phyloP scores from a whole-genome alignment of 2,329 filamentous ascomycete genomes.

The Aspergillus flavus region DNA sequence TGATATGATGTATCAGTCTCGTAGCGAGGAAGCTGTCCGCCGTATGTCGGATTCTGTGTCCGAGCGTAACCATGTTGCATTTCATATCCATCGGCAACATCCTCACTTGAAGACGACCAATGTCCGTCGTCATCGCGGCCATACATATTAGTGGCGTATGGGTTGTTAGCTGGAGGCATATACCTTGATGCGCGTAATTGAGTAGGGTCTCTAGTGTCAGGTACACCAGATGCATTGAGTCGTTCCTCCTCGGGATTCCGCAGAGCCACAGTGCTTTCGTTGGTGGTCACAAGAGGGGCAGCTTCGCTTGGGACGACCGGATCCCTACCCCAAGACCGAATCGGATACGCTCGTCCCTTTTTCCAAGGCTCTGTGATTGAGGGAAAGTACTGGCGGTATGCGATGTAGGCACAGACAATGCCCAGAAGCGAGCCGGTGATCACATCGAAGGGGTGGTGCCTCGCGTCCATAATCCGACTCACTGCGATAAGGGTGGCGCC shows the following conservation, averaged over 20 bases:
- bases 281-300: slow-evolving; percentile 5
- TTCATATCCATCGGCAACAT: slow-evolving; percentile 39
- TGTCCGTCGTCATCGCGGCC: slow-evolving; percentile 35
- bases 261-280: slow-evolving; percentile 30
- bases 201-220: slow-evolving; percentile 11
- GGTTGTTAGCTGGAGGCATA: slow-evolving; percentile 21
- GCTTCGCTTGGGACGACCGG: slow-evolving; percentile 32
- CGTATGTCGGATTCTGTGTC: slow-evolving; percentile 26
- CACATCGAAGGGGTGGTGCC: slow-evolving; percentile 64
- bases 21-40: slow-evolving; percentile 25
- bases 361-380: slow-evolving; percentile 57
- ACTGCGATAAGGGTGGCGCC: slow-evolving; percentile 59
- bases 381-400: slow-evolving; percentile 64
- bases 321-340: slow-evolving; percentile 58
- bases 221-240: slow-evolving; percentile 14
- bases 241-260: slow-evolving; percentile 37
- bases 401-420: slow-evolving; percentile 53
- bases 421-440: slow-evolving; percentile 58
- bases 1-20: slow-evolving; percentile 34
- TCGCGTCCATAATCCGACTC: slow-evolving; percentile 63
- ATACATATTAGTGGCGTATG: slow-evolving; percentile 29
- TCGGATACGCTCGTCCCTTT: slow-evolving; percentile 62
- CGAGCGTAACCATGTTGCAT: slow-evolving; percentile 37
- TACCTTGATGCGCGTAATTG: slow-evolving; percentile 22
- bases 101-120: slow-evolving; percentile 43